A percentile compares a stretch with the other conserved stretches of the same genome.
These are phyloP conservation scores for Fennellomyces sp. DNA, from an alignment of 371 early-diverging fungal genomes.

Conservation along the genomic window DNA sequence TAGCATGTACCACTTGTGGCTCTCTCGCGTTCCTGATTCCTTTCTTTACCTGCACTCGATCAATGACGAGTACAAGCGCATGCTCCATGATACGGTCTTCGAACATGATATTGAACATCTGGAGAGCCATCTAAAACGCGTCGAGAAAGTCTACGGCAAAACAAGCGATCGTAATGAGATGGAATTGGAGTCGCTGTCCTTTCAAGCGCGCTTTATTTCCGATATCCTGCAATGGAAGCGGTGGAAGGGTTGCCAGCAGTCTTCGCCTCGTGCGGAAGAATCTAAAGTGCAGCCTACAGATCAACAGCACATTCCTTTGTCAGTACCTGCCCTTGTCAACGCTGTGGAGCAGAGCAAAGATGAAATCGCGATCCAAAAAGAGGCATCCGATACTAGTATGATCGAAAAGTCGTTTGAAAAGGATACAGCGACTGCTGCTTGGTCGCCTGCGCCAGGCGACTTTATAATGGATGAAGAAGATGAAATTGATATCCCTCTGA, in stretches of 20 bases:
- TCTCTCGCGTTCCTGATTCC: slow-evolving; percentile 38
- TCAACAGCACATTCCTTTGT: neutral
- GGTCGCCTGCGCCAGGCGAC: neutral
- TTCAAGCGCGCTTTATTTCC: slow-evolving; percentile 43
- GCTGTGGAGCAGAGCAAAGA: no score
- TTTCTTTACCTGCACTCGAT: slow-evolving; percentile 39
- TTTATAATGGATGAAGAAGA: slow-evolving; percentile 1
- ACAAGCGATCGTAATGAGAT: slow-evolving; percentile 44
- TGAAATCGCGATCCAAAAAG: no score
- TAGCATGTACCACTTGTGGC: slow-evolving; percentile 27
- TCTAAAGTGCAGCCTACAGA: neutral
- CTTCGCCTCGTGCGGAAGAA: no score
- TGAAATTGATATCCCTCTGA: neutral
- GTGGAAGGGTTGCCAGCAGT: no score
- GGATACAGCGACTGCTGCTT: neutral
- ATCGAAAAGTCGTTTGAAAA: no score
- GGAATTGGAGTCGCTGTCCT: slow-evolving; percentile 39
- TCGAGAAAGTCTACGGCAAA: slow-evolving; percentile 49
- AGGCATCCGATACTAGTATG: no score
- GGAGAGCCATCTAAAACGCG: slow-evolving; percentile 21
- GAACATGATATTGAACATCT: slow-evolving; percentile 35
- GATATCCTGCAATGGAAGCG: slow-evolving; percentile 30
- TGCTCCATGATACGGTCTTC: slow-evolving; percentile 45
- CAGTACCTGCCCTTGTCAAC: no score
- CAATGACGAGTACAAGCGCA: slow-evolving; percentile 44